Conservation (phyloP, 495 filamentous ascomycete species). For the Geoglossum glabrum region DNA sequence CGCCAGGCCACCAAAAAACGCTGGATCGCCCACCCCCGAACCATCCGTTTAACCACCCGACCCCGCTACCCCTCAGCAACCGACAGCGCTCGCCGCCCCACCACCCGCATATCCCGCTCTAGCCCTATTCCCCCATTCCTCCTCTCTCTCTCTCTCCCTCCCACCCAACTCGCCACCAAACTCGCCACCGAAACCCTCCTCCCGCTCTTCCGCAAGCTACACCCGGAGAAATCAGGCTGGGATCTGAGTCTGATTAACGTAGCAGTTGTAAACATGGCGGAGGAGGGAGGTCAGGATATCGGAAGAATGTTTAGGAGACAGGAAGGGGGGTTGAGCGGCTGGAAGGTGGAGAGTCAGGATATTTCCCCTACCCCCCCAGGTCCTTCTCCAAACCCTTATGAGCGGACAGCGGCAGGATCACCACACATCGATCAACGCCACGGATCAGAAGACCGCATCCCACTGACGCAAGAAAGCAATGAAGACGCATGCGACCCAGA, state of each 20-base stretch:
- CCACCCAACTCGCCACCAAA: conserved; percentile 38
- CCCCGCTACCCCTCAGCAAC: conserved; percentile 33
- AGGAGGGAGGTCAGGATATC: conserved; percentile 31
- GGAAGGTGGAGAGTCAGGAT: conserved; percentile 32
- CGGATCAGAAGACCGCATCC: conserved; percentile 10
- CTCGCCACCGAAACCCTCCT: conserved; percentile 48
- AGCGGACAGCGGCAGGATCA: too few relatives aligned
- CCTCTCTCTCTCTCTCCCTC: conserved; percentile 36
- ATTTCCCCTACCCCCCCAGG: conserved; percentile 9
- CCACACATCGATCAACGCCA: not conserved
- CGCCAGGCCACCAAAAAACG: not conserved
- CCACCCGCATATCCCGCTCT: conserved; percentile 49
- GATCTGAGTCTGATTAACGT: conserved; percentile 69
- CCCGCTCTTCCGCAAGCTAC: conserved; percentile 51
- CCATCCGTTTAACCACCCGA: conserved; percentile 59
- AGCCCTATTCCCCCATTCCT: conserved; percentile 45
- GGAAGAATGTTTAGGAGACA: conserved; percentile 49
- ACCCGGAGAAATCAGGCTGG: conserved; percentile 50
- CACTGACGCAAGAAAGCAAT: conserved; percentile 8
- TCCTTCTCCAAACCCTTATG: too few relatives aligned
- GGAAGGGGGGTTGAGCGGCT: conserved; percentile 40
- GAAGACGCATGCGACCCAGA: too few relatives aligned
- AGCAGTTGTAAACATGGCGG: conserved; percentile 67
- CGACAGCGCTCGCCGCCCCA: conserved; percentile 27
- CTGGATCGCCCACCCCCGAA: conserved; percentile 51